A percentile compares a stretch with the other conserved stretches of the same genome.
Evolutionary conservation across 225 moss, liverwort and hornwort genomes (phyloP).

Genomic region (Bryum argenteum): DNA sequence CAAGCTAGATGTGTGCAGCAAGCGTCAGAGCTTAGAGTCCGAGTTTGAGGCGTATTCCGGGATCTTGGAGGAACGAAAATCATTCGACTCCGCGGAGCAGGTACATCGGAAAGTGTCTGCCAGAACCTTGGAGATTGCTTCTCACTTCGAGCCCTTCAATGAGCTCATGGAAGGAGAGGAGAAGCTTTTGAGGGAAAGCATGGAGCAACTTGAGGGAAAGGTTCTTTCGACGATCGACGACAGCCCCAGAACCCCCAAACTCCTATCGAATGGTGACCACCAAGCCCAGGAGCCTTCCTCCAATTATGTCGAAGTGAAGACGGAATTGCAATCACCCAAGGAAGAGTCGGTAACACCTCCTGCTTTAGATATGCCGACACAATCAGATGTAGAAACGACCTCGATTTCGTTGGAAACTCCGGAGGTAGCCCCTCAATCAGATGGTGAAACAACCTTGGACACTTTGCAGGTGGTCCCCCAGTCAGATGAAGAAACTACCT

Average conservation of each 20-base stretch:
- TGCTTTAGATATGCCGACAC: not conserved
- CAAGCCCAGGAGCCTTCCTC: constrained; percentile 10
- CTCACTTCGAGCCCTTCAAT: constrained; percentile 55
- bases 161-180: constrained; percentile 70
- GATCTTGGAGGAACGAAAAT: constrained; percentile 35
- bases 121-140: constrained; percentile 51
- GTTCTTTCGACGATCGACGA: not conserved
- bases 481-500: constrained; percentile 18
- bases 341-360: constrained; percentile 13
- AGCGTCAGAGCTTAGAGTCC: constrained; percentile 65
- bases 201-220: constrained; percentile 25
- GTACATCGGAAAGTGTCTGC: constrained; percentile 48
- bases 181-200: constrained; percentile 46
- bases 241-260: not conserved
- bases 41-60: constrained; percentile 55
- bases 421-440: not conserved
- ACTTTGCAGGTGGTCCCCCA: not conserved
- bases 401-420: constrained; percentile 2
- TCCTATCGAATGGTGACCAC: not conserved
- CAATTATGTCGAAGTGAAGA: constrained; percentile 4
- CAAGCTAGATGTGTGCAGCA: constrained; percentile 47
- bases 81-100: constrained; percentile 33
- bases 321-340: not conserved
- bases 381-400: constrained; percentile 16
- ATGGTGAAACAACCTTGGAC: no score